Conservation (phyloP, 2,329 filamentous ascomycete genomes). For the Penicillium corylophilum region DNA sequence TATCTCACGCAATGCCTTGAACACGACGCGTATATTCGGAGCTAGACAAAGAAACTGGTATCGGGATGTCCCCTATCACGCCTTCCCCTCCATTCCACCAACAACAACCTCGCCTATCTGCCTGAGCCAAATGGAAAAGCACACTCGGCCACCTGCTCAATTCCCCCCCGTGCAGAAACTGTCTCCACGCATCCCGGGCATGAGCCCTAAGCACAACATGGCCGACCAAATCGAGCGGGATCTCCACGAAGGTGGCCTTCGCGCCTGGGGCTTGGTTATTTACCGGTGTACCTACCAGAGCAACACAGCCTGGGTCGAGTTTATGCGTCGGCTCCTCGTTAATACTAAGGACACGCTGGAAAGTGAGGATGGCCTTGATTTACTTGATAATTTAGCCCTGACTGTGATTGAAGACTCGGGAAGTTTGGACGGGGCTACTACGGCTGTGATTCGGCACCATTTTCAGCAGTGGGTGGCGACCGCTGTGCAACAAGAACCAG, state of each 20-base stretch:
- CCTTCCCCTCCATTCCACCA: background rate
- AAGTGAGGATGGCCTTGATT: too few relatives aligned
- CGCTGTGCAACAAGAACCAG: background rate
- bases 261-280: background rate
- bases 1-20: too few relatives aligned
- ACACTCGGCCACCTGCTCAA: background rate
- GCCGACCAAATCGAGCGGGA: background rate
- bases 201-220: background rate
- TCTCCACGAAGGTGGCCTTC: conserved; percentile 3
- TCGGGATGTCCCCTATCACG: background rate
- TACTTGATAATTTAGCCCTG: too few relatives aligned
- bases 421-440: conserved; percentile 6
- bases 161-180: background rate
- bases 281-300: conserved; percentile 1
- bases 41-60: background rate
- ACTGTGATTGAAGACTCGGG: background rate
- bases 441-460: conserved; percentile 19
- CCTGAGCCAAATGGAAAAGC: background rate
- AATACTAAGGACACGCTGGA: too few relatives aligned
- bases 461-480: background rate
- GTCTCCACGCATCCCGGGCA: background rate
- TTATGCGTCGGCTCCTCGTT: too few relatives aligned
- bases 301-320: too few relatives aligned
- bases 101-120: background rate
- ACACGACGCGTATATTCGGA: too few relatives aligned